Evolutionary conservation across 305 asterid species (phyloP).

Genomic region (Galium porrigens): DNA sequence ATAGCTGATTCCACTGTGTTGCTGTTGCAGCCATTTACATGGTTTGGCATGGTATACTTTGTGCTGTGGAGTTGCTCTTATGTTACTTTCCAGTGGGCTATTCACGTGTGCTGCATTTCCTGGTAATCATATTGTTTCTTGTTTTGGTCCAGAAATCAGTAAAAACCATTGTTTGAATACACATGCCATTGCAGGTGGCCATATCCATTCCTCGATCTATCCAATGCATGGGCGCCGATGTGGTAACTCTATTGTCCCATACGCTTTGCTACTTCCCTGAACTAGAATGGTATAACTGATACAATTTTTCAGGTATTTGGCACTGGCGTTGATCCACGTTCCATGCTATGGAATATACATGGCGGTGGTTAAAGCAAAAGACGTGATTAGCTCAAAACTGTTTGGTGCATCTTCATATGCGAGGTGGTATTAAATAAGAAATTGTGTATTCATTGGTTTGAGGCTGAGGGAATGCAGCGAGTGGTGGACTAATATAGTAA

Average conservation of each 20-base stretch:
- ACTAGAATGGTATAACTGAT: background rate
- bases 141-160: too few relatives aligned
- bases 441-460: background rate
- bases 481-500: background rate
- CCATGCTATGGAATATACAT: constrained; percentile 59
- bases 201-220: constrained; percentile 78
- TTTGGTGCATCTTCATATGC: constrained; percentile 30
- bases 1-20: background rate
- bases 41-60: constrained; percentile 59
- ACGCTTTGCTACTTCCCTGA: background rate
- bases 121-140: constrained; percentile 38
- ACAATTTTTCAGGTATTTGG: constrained; percentile 42
- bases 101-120: constrained; percentile 57
- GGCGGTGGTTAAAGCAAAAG: constrained; percentile 43
- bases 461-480: background rate
- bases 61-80: constrained; percentile 53
- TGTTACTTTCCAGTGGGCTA: constrained; percentile 59
- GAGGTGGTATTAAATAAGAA: constrained; percentile 32
- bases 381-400: constrained; percentile 32
- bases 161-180: too few relatives aligned
- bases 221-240: constrained; percentile 62
- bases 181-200: constrained; percentile 99
- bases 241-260: constrained; percentile 31
- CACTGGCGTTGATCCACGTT: constrained; percentile 46
- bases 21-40: constrained; percentile 47